These are phyloP conservation scores for Diaporthe eres DNA, from an alignment of 2,329 filamentous ascomycete genomes.

Conservation along the genomic window DNA sequence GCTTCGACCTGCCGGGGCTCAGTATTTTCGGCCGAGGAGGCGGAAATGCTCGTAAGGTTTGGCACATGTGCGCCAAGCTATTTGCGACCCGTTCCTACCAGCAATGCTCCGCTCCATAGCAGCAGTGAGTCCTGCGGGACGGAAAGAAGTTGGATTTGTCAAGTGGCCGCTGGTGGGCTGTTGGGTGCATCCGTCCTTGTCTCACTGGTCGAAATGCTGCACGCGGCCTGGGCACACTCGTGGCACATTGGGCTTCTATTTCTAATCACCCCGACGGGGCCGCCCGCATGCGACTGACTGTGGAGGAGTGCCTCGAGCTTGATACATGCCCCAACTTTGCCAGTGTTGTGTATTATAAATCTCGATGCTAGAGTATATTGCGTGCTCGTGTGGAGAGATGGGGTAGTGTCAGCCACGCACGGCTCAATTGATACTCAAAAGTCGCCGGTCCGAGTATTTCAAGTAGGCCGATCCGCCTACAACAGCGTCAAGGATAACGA, in stretches of 20 bases:
- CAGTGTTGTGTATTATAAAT: slow-evolving; percentile 11
- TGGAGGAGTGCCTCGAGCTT: not conserved
- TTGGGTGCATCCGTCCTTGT: not conserved
- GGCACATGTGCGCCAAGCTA: not conserved
- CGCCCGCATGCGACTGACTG: not conserved
- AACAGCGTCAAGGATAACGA: not conserved
- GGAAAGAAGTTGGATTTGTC: slow-evolving; percentile 9
- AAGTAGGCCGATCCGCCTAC: not conserved
- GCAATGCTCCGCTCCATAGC: not conserved
- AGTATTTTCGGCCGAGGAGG: not conserved
- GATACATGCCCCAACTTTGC: not conserved
- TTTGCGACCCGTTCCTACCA: not conserved
- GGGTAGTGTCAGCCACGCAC: slow-evolving; percentile 10
- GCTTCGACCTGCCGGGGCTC: not conserved
- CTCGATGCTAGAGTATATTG: not conserved
- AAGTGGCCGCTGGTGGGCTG: not conserved
- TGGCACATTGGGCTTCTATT: not conserved
- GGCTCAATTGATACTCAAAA: not conserved
- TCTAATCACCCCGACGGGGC: slow-evolving; percentile 20
- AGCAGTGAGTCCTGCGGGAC: not conserved
- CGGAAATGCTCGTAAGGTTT: not conserved
- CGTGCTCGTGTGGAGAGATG: slow-evolving; percentile 24
- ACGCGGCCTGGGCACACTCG: not conserved
- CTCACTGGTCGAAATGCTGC: not conserved
- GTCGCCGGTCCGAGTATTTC: slow-evolving; percentile 13